Conservation (phyloP, 306 rosid species). For the Cicer chorassanicum region DNA sequence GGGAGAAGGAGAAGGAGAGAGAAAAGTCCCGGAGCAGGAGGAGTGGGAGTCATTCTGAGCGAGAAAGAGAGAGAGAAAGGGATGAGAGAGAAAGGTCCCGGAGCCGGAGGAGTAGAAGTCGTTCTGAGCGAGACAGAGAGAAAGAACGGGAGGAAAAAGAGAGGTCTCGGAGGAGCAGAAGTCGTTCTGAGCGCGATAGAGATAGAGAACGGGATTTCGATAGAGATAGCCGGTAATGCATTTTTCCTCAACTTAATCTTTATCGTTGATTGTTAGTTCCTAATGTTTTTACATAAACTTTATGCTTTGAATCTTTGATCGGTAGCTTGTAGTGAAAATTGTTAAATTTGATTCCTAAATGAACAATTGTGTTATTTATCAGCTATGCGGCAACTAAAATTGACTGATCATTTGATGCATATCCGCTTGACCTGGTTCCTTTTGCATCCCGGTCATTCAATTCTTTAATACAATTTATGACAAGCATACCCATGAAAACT, state of each 20-base stretch:
- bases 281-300: background rate
- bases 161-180: constrained; percentile 64
- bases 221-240: constrained; percentile 74
- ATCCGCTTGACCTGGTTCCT: background rate
- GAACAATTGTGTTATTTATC: constrained; percentile 24
- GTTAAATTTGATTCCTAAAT: background rate
- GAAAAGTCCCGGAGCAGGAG: constrained; percentile 31
- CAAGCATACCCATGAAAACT: background rate
- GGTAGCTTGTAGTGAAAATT: background rate
- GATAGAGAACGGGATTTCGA: constrained; percentile 76
- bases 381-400: background rate
- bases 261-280: background rate
- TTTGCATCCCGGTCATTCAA: constrained; percentile 15
- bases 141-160: constrained; percentile 52
- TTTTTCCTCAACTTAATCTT: background rate
- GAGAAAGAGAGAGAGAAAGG: constrained; percentile 47
- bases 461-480: background rate
- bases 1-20: constrained; percentile 52
- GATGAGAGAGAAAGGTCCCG: constrained; percentile 42
- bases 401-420: background rate
- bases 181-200: constrained; percentile 62
- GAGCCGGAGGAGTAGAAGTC: constrained; percentile 42
- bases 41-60: constrained; percentile 56
- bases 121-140: constrained; percentile 39
- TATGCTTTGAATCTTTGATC: background rate